Evolutionary conservation across 306 rosid species (phyloP), one percentile per base, ranked within the genome.

Genomic region (Prinsepia uniflora): DNA sequence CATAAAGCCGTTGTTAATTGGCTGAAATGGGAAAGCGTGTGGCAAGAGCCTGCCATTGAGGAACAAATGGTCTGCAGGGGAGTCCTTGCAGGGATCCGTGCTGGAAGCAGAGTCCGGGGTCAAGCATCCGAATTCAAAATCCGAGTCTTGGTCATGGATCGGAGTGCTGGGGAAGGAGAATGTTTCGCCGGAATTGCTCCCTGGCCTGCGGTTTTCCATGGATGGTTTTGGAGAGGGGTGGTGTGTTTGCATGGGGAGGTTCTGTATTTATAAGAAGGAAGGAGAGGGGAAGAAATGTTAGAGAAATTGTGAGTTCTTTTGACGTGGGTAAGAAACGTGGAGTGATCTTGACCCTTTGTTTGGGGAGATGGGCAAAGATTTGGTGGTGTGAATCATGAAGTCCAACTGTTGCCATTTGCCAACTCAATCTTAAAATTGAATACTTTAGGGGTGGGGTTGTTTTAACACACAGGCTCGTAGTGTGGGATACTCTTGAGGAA

Each of bases 31-130:
- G 76, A 92, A 92, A 7, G 85, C 70, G 53, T 92, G 98, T 2
- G 98, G 96, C 10, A 81, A 83, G 71, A 93, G 98, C 14, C 81
- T 87, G 14, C 98, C 98, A 7, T 93, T 93, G 78, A 82, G 72
- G 89, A 93, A 93, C 70, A 93, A 70, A 57, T 93, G 88, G 63
- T 92, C 98, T 0, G 98, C 98, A 2, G 96, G 96, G 6, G 98
- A 92, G 58, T 80, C 72, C 40, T 71, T 80, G 74, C 70, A 82
- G 18, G 88, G 83, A n/a, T 79, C 86, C 5, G 46, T 61, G 47
- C 61, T 54, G 20, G 92, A 79, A 20, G 92, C 87, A 0, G 96
- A 92, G 72, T 86, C 87, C 0, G 89, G 96, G 2, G 89, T 88
- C 4, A 90, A 55, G 70, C 88, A 83, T 0, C 92, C 90, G 46